Conservation (phyloP, 306 rosid genomes). For the Acmispon strigosus region DNA sequence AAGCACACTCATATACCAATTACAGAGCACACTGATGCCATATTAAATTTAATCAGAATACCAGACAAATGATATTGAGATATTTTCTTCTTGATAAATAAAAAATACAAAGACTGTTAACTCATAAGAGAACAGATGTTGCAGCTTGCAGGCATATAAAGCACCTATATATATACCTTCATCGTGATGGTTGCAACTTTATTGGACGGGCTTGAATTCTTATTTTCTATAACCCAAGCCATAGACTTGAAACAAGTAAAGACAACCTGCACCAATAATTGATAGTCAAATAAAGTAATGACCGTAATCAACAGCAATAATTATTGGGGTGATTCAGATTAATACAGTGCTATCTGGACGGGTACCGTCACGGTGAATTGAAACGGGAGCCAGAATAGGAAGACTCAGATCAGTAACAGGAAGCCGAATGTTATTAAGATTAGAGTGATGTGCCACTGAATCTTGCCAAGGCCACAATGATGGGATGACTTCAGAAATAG, state of each 20-base stretch:
- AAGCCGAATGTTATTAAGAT: conserved; percentile 52
- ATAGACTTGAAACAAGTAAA: conserved; percentile 69
- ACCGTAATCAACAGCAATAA: background rate
- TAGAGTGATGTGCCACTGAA: conserved; percentile 43
- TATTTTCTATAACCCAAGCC: conserved; percentile 73
- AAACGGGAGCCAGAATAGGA: conserved; percentile 44
- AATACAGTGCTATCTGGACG: conserved; percentile 52
- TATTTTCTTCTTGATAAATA: conserved; percentile 7
- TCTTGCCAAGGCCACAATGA: conserved; percentile 68
- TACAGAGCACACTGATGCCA: background rate
- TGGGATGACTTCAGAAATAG: conserved; percentile 31
- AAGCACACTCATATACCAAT: background rate
- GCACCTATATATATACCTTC: conserved; percentile 44
- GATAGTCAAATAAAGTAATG: background rate
- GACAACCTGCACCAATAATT: conserved; percentile 48
- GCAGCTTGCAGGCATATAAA: background rate
- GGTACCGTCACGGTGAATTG: conserved; percentile 48
- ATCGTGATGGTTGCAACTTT: conserved; percentile 62
- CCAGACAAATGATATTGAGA: background rate
- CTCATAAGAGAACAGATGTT: background rate
- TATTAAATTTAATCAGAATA: background rate
- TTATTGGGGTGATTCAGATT: conserved; percentile 16
- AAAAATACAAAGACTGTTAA: background rate
- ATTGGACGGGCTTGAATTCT: conserved; percentile 40
- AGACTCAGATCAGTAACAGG: conserved; percentile 48